A percentile compares a stretch with the other conserved stretches of the same genome.
phyloP scores from a whole-genome alignment of 2,329 filamentous ascomycete genomes.

The Arthrinium phaeospermum region DNA sequence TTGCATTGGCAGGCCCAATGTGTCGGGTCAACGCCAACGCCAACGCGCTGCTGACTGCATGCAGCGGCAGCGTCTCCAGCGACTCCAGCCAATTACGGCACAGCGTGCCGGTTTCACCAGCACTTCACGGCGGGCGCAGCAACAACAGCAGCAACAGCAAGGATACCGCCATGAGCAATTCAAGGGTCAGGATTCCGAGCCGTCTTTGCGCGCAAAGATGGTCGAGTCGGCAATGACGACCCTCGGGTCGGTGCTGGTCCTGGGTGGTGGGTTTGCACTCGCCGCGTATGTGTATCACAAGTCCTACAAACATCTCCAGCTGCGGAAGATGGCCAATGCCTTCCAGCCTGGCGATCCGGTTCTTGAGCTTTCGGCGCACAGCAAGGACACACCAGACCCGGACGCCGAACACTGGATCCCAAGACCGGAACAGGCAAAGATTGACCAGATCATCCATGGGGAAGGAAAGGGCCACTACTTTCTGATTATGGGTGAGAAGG shows the following conservation, averaged over 20 bases:
- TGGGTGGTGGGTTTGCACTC: constrained; percentile 67
- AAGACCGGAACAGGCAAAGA: constrained; percentile 79
- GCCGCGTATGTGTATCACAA: constrained; percentile 81
- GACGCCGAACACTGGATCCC: constrained; percentile 75
- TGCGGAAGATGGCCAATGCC: constrained; percentile 91
- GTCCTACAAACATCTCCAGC: constrained; percentile 86
- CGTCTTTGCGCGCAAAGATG: constrained; percentile 57
- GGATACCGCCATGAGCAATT: background rate
- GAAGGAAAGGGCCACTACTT: constrained; percentile 81
- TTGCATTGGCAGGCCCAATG: constrained; percentile 10
- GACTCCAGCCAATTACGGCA: constrained; percentile 3
- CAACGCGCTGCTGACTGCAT: background rate
- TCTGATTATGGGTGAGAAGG: constrained; percentile 92
- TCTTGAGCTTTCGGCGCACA: constrained; percentile 75
- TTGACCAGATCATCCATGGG: constrained; percentile 85
- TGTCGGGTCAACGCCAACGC: background rate
- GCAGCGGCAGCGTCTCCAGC: background rate
- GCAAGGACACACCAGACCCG: constrained; percentile 57
- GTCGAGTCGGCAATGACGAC: constrained; percentile 77
- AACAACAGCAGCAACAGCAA: constrained; percentile 11
- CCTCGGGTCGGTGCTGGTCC: constrained; percentile 73
- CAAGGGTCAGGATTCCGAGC: background rate
- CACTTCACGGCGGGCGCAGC: background rate
- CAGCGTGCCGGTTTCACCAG: constrained; percentile 2
- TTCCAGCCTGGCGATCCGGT: constrained; percentile 93